Base-by-base conservation (phyloP, 306 rosid species). In the Pachyrhizus erosus region DNA sequence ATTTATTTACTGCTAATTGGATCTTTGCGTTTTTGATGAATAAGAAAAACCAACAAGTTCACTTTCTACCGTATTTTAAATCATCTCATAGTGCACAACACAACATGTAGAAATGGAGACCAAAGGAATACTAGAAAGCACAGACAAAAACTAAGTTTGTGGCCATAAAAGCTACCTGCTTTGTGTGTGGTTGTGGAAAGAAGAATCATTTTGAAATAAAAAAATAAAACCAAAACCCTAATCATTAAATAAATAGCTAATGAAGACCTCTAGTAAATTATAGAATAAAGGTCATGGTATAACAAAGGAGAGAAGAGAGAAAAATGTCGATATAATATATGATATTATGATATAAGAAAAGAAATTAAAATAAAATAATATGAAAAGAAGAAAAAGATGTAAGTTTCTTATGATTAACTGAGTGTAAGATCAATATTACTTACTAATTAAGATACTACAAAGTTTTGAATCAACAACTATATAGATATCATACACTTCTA, bases 151-250 rank as follows among this genome's bases (percentile, higher is more conserved):
- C 0, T 33, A 7, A 9, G 31, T 21, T 21, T 9, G 43, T 39
- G 73, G 18, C 49, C 51, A 69, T 40, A 69, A 40, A 69, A 64
- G 54, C 29, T 42, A 42, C 26, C 51, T 39, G 52, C 73, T 65
- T 65, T 65, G 43, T 17, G 21, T 27, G 39, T 62, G 70, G 43
- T 62, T 7, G 11, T 5, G 70, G 46, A 65, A 31, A 14, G 6
- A 33, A 65, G 20, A 65, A 31, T n/a, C n/a, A n/a, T n/a, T n/a
- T n/a, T n/a, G n/a, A n/a, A n/a, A n/a, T n/a, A n/a, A 17, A 45
- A n/a, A n/a, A n/a, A n/a, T n/a, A 1, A 23, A 14, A 43, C 11
- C 34, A 11, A 69, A 21, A 68, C 33, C 33, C 17, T 39, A 5
- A 23, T 6, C 37, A 24, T 20, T 21, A 70, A 23, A 13, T 2